Conservation (phyloP, 2,329 filamentous ascomycete species). For the Aureobasidium uvarum region DNA sequence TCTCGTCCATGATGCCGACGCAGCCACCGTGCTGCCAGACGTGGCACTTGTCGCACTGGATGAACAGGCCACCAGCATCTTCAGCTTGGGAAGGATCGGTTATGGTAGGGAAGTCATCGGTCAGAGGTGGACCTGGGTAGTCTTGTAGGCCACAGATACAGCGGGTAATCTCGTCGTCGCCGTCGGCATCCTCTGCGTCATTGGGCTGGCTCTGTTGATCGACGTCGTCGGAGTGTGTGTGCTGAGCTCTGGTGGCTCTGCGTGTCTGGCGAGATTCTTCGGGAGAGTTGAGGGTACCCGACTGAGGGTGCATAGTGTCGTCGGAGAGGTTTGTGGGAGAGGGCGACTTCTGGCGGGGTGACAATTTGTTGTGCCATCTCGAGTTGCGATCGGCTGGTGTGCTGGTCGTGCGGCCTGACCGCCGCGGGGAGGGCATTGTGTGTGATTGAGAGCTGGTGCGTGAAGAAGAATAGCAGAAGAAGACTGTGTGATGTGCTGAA, state of each 20-base stretch:
- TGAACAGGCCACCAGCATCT: constrained; percentile 90
- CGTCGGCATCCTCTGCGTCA: constrained; percentile 60
- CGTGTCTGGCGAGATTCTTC: constrained; percentile 70
- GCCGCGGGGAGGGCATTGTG: constrained; percentile 19
- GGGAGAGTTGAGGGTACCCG: constrained; percentile 50
- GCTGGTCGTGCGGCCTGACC: constrained; percentile 24
- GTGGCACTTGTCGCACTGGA: constrained; percentile 96
- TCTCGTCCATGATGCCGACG: constrained; percentile 93
- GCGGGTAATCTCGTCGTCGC: constrained; percentile 88
- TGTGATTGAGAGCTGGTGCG: neutral
- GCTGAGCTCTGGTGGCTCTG: constrained; percentile 75
- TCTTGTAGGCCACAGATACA: constrained; percentile 95
- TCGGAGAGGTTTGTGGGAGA: constrained; percentile 70
- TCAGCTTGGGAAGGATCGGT: constrained; percentile 61
- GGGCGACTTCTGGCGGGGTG: constrained; percentile 71
- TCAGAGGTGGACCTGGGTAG: constrained; percentile 79
- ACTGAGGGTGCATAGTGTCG: constrained; percentile 45
- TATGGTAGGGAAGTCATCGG: constrained; percentile 44
- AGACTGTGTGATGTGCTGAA: neutral
- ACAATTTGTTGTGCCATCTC: constrained; percentile 68
- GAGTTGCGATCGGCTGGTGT: constrained; percentile 61
- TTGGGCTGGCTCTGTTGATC: constrained; percentile 46
- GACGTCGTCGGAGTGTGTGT: constrained; percentile 56
- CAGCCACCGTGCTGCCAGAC: constrained; percentile 99
- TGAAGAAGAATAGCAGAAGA: constrained; percentile 3